These are phyloP conservation scores for Podospora tetraspora DNA, from an alignment of 495 filamentous ascomycete species.

Conservation along the genomic window DNA sequence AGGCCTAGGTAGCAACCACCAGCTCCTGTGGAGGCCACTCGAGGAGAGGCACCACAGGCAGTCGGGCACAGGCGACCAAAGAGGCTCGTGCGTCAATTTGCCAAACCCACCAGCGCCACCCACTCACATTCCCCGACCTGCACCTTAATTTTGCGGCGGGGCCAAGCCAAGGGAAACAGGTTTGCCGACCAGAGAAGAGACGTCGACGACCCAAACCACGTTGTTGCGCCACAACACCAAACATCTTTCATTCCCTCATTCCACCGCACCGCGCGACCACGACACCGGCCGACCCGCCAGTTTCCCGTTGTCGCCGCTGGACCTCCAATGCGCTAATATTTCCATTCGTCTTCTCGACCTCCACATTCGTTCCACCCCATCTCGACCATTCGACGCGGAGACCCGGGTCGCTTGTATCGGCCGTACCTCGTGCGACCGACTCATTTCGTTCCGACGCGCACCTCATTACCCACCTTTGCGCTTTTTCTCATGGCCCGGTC, in stretches of 20 bases:
- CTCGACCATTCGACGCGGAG: background rate
- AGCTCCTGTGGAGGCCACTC: conserved; percentile 5
- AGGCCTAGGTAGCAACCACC: conserved; percentile 5
- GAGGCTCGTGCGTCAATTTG: conserved; percentile 17
- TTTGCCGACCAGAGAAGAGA: conserved; percentile 12
- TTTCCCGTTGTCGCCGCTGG: background rate
- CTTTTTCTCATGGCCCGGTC: conserved; percentile 21
- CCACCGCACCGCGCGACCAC: background rate
- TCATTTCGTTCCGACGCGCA: conserved; percentile 16
- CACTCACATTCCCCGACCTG: conserved; percentile 12
- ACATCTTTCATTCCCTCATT: conserved; percentile 4
- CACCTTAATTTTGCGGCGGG: conserved; percentile 15
- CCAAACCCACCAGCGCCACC: conserved; percentile 7
- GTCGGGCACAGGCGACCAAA: background rate
- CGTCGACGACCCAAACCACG: conserved; percentile 9
- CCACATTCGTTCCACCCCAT: conserved; percentile 17
- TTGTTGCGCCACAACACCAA: conserved; percentile 12
- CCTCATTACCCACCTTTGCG: conserved; percentile 7
- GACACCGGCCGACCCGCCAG: background rate
- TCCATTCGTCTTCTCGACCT: conserved; percentile 12
- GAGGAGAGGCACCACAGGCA: background rate
- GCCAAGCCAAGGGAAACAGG: conserved; percentile 12
- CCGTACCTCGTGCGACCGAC: conserved; percentile 13
- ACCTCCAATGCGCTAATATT: conserved; percentile 13
- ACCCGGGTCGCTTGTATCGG: background rate